Conservation (phyloP, 805 yeast species). For the Torulaspora quercuum region DNA sequence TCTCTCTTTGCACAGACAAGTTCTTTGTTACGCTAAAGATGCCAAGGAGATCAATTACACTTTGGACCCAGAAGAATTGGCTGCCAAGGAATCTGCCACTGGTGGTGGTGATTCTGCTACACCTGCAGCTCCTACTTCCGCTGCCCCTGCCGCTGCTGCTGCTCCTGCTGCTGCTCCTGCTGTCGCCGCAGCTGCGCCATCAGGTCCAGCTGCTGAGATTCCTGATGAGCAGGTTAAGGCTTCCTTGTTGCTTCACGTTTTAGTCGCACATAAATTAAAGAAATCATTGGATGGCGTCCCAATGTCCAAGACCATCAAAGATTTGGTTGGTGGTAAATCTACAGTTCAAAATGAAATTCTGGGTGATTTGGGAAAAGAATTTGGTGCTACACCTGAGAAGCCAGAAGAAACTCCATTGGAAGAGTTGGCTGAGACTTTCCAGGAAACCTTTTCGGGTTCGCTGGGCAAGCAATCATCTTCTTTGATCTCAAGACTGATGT, state of each 20-base stretch:
- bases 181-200: slow-evolving; percentile 61
- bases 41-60: slow-evolving; percentile 95
- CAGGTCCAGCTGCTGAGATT: slow-evolving; percentile 78
- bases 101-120: slow-evolving; percentile 32
- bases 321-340: slow-evolving; percentile 96
- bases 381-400: slow-evolving; percentile 96
- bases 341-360: slow-evolving; percentile 97
- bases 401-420: slow-evolving; percentile 97
- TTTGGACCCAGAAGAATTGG: slow-evolving; percentile 59
- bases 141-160: slow-evolving; percentile 54
- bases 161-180: slow-evolving; percentile 59
- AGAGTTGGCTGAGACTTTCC: slow-evolving; percentile 94
- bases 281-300: slow-evolving; percentile 84
- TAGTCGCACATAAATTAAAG: slow-evolving; percentile 94
- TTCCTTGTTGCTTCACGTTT: slow-evolving; percentile 70
- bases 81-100: slow-evolving; percentile 32
- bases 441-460: slow-evolving; percentile 81
- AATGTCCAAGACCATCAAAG: slow-evolving; percentile 89
- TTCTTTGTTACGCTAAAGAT: slow-evolving; percentile 92
- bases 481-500: slow-evolving; percentile 82
- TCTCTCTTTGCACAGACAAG: slow-evolving; percentile 78
- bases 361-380: slow-evolving; percentile 98
- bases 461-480: slow-evolving; percentile 93
- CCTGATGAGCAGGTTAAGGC: slow-evolving; percentile 92
- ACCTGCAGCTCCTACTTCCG: slow-evolving; percentile 44